Evolutionary conservation across 805 yeast species (phyloP), one percentile per base, ranked within the genome.

Genomic region (Isabelozyma pseudorhagii): DNA sequence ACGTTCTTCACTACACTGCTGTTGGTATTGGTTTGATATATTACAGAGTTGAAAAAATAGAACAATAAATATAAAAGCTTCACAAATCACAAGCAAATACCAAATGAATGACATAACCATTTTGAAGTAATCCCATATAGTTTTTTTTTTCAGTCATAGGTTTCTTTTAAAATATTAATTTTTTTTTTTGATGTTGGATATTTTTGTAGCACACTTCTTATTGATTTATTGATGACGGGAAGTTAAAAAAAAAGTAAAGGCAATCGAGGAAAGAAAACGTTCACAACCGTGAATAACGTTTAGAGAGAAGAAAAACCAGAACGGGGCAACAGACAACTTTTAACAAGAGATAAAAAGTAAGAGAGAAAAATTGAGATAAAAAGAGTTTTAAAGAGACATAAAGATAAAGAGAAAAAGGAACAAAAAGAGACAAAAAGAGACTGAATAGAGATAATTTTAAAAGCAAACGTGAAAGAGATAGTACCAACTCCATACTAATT

Each of bases 401-500:
- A 40, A 40, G 21, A 25, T 13, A 18, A 28, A 42, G 27, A 42
- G 21, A 28, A 42, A 28, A 13, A 25, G 27, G 7, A 36, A 42
- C 25, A 29, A 10, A 41, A 17, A 41, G 17, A 41, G 44, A 41
- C 13, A 39, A 2, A 17, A 40, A 40, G 21, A 25, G 21, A 28
- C 14, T 8, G 28, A 28, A 14, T 31, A 34, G 8, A 42, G 21
- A 27, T 14, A 13, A 11, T 31, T 31, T 31, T 31, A 31, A 31
- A 31, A 31, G 10, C 36, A 31, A 31, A 8, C 36, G 36, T 31
- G 4, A 31, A 31, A 31, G 40, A 38, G 15, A n/a, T 10, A 38
- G 29, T 13, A 15, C 14, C 21, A 18, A 25, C 17, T 48, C 15
- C 41, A 18, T 2, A n/a, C 50, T 52, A 69, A 49, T 59, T 59